A percentile compares a stretch with the other conserved stretches of the same genome.
These are phyloP conservation scores for Jatropha curcas DNA, from an alignment of 345 rosid genomes.

Conservation along the genomic window DNA sequence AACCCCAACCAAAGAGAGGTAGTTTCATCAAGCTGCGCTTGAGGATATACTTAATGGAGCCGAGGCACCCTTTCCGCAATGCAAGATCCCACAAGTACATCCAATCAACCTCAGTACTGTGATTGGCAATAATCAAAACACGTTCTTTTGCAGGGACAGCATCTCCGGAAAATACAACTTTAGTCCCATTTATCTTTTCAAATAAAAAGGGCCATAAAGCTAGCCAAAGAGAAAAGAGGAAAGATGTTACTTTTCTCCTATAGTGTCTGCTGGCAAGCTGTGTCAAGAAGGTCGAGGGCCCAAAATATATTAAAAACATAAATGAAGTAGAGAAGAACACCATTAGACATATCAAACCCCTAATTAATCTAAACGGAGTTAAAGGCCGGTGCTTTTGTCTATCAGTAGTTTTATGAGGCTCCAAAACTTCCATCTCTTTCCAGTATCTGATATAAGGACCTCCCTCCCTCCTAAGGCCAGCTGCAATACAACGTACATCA, in stretches of 20 bases:
- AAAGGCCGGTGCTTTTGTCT: constrained; percentile 52
- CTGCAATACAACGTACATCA: constrained; percentile 40
- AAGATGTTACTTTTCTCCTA: constrained; percentile 54
- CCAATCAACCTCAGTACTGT: constrained; percentile 96
- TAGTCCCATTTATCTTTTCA: constrained; percentile 71
- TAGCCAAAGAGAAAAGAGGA: constrained; percentile 68
- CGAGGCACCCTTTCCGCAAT: constrained; percentile 69
- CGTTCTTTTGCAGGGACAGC: constrained; percentile 51
- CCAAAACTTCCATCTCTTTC: constrained; percentile 49
- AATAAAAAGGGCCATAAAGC: constrained; percentile 85
- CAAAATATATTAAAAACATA: constrained; percentile 62
- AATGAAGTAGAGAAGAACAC: constrained; percentile 71
- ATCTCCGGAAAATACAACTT: constrained; percentile 70
- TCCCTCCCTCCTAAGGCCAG: constrained; percentile 19
- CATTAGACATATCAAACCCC: constrained; percentile 62
- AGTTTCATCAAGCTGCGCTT: constrained; percentile 83
- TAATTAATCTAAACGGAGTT: constrained; percentile 56
- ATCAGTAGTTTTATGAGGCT: constrained; percentile 41
- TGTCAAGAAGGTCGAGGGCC: constrained; percentile 44
- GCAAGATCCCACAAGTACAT: constrained; percentile 91
- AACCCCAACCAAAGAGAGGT: constrained; percentile 86
- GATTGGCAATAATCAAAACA: constrained; percentile 66
- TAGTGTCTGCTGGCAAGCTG: constrained; percentile 51
- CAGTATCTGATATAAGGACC: constrained; percentile 16
- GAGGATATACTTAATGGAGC: constrained; percentile 70